Conservation (phyloP, 2,329 filamentous ascomycete species). For the Penicillium sp. region DNA sequence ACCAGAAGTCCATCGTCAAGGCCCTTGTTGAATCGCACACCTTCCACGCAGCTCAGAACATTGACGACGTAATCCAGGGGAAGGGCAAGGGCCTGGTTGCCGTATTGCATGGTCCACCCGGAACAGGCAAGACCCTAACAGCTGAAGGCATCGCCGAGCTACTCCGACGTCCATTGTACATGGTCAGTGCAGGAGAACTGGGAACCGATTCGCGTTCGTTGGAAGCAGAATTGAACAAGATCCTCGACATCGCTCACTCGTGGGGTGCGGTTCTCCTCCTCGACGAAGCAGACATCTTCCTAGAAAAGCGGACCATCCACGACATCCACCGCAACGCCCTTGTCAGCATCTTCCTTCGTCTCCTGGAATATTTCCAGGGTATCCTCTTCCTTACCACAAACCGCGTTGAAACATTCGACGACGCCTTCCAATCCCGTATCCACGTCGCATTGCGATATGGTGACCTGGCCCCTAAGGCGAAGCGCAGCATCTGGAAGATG, state of each 20-base stretch:
- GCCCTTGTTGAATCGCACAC: constrained; percentile 83
- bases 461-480: constrained; percentile 69
- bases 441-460: constrained; percentile 83
- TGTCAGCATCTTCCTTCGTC: constrained; percentile 81
- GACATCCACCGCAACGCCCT: constrained; percentile 83
- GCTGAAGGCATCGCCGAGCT: constrained; percentile 84
- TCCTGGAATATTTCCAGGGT: constrained; percentile 89
- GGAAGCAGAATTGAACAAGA: constrained; percentile 76
- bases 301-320: constrained; percentile 79
- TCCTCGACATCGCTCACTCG: constrained; percentile 79
- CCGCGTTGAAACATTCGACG: constrained; percentile 81
- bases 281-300: constrained; percentile 81
- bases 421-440: constrained; percentile 85
- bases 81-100: constrained; percentile 84
- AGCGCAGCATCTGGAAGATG: constrained; percentile 78
- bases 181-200: constrained; percentile 78
- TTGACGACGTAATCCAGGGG: constrained; percentile 79
- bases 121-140: constrained; percentile 85
- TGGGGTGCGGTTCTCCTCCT: constrained; percentile 85
- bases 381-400: constrained; percentile 90
- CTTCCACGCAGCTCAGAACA: constrained; percentile 75
- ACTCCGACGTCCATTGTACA: constrained; percentile 78
- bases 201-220: constrained; percentile 74
- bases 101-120: constrained; percentile 81
- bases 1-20: constrained; percentile 69